Conservation (phyloP, 306 rosid species). For the Calophaca sinica region DNA sequence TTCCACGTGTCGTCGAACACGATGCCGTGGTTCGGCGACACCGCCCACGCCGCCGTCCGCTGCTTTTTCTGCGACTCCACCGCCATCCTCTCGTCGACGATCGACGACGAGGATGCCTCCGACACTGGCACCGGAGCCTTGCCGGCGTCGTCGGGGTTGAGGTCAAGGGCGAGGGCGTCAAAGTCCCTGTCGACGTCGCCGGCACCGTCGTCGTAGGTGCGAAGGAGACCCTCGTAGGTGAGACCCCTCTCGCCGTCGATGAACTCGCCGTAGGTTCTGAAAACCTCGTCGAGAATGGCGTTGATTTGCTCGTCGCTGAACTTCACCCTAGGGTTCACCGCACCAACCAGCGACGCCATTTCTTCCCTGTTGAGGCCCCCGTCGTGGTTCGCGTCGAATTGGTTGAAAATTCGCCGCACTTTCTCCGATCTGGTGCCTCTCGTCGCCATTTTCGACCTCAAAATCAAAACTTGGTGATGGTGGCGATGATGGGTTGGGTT, state of each 20-base stretch:
- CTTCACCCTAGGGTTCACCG: constrained; percentile 98
- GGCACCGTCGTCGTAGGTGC: constrained; percentile 97
- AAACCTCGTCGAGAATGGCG: constrained; percentile 97
- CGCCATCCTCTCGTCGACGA: constrained; percentile 69
- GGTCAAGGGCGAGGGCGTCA: constrained; percentile 89
- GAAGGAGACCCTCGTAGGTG: constrained; percentile 85
- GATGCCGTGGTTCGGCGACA: constrained; percentile 93
- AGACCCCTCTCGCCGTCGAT: constrained; percentile 88
- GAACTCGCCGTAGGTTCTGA: constrained; percentile 86
- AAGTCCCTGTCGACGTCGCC: constrained; percentile 98
- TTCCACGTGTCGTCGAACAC: constrained; percentile 98
- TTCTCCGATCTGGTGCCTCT: constrained; percentile 99
- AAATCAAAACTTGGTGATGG: constrained; percentile 35
- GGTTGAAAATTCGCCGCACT: constrained; percentile 86
- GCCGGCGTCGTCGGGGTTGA: constrained; percentile 52
- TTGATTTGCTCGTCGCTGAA: constrained; percentile 98
- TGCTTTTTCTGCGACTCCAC: constrained; percentile 95
- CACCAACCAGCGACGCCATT: constrained; percentile 96
- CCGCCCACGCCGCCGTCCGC: constrained; percentile 97
- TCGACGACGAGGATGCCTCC: constrained; percentile 87
- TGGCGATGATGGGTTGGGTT: constrained; percentile 17
- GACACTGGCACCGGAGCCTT: constrained; percentile 52
- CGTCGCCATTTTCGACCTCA: constrained; percentile 68
- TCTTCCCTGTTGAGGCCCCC: constrained; percentile 92
- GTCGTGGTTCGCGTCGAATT: constrained; percentile 81